Percentiles rank a stretch among this genome's conserved stretches.
phyloP scores from a whole-genome alignment of 1,139 yeast species.

The Meyerozyma guilliermondii region DNA sequence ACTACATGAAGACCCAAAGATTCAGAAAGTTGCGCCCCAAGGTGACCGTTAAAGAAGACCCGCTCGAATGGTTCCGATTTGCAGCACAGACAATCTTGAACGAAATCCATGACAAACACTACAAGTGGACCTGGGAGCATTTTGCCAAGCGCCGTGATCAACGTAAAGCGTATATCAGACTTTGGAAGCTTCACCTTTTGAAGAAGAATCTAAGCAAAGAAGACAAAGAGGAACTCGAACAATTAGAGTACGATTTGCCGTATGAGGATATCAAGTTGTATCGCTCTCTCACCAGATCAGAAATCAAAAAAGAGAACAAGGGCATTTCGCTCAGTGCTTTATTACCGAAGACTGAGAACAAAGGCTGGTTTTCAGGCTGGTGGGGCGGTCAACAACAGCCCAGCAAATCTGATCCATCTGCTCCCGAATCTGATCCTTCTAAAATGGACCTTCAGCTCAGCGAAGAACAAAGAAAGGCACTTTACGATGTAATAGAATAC shows the following conservation, averaged over 20 bases:
- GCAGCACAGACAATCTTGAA: slow-evolving; percentile 67
- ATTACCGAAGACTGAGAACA: slow-evolving; percentile 9
- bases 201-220: slow-evolving; percentile 24
- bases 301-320: slow-evolving; percentile 52
- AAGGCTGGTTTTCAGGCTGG: slow-evolving; percentile 26
- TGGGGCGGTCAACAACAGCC: slow-evolving; percentile 12
- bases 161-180: slow-evolving; percentile 58
- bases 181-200: slow-evolving; percentile 58
- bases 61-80: slow-evolving; percentile 77
- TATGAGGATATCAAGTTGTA: slow-evolving; percentile 83
- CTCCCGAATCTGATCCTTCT: slow-evolving; percentile 10
- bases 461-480: slow-evolving; percentile 73
- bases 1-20: slow-evolving; percentile 71
- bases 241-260: slow-evolving; percentile 54
- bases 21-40: slow-evolving; percentile 70
- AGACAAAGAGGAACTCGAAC: slow-evolving; percentile 37
- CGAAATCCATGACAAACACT: slow-evolving; percentile 77
- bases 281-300: slow-evolving; percentile 70
- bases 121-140: slow-evolving; percentile 87
- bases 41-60: slow-evolving; percentile 56
- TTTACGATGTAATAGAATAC: slow-evolving; percentile 91
- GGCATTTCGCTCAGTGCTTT: slow-evolving; percentile 6
- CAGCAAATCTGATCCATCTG: not conserved
- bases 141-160: slow-evolving; percentile 69
- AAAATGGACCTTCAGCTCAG: slow-evolving; percentile 38